Evolutionary conservation across 345 rosid genomes (phyloP), one percentile per base, ranked within the genome.

Genomic region (Ceriops tagal): DNA sequence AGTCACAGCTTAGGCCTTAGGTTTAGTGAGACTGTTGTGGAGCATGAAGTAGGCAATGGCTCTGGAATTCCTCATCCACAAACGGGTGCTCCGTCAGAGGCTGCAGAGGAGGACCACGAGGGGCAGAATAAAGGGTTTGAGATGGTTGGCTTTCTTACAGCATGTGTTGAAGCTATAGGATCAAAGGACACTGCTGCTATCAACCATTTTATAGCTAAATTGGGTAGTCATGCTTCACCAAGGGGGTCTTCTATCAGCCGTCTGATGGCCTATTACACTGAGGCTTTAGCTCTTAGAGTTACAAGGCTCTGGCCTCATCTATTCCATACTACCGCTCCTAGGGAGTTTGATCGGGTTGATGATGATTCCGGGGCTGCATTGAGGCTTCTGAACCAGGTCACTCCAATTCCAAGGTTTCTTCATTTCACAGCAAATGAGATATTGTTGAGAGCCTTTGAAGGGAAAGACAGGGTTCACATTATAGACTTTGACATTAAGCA

Each of bases 401-500:
- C 84, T 24, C 99, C 98, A 9, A 90, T 95, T 71, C 96, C 93
- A 1, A 92, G 86, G 81, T 95, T 92, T 73, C 78, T 95, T 72
- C 98, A 95, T 67, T 95, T 88, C 83, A 90, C 99, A 21, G 81
- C 90, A 16, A 95, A 95, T 69, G 98, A 92, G 93, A 86, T 95
- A 34, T 64, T 95, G 77, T 71, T 92, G 72, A 85, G 96, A 79
- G 96, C 96, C 19, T 92, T 95, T 30, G 93, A 95, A 77, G 99
- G 98, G 66, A 89, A 89, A 81, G 97, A 92, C 76, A 85, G 89
- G 80, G 86, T 95, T 60, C 99, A 95, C 82, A 80, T 95, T 4
- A 92, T 95, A 24, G 99, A 95, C 73, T 95, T 95, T 27, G 99
- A 90, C 83, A 87, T 92, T 73, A 92, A 86, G 91, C 99, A 92